Evolutionary conservation across 2,329 filamentous ascomycete species (phyloP).

Genomic region (Fonsecaea multimorphosa): DNA sequence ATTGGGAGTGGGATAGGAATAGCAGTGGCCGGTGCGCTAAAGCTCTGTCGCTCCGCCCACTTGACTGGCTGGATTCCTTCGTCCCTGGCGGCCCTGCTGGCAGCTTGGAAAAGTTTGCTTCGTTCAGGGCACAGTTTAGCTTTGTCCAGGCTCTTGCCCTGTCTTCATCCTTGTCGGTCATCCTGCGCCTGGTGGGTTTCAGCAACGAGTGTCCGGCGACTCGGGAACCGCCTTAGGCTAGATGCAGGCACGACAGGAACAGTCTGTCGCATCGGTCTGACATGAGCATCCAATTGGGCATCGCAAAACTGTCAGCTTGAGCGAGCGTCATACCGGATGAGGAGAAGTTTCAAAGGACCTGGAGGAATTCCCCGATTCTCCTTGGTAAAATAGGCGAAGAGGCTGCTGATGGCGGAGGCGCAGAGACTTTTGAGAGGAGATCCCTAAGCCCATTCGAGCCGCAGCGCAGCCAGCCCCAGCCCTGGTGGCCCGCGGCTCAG

Average conservation of each 20-base stretch:
- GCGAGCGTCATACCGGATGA: slow-evolving; percentile 8
- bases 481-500: not conserved
- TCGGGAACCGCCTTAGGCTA: slow-evolving; percentile 11
- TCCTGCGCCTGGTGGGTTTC: slow-evolving; percentile 1
- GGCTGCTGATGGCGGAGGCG: slow-evolving; percentile 21
- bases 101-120: not conserved
- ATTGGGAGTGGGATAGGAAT: slow-evolving; percentile 10
- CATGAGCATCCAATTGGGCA: slow-evolving; percentile 19
- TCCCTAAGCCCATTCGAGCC: slow-evolving; percentile 1
- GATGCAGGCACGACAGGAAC: slow-evolving; percentile 29
- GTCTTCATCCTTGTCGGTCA: slow-evolving; percentile 5
- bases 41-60: slow-evolving; percentile 11
- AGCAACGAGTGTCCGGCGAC: not conserved
- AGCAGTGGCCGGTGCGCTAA: slow-evolving; percentile 15
- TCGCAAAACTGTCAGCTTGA: slow-evolving; percentile 3
- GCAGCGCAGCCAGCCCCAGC: not conserved
- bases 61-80: slow-evolving; percentile 7
- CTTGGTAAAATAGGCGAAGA: not conserved
- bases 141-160: slow-evolving; percentile 13
- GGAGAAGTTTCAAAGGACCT: not conserved
- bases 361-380: slow-evolving; percentile 1
- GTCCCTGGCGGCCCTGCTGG: not conserved
- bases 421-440: not conserved
- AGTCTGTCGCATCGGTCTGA: slow-evolving; percentile 22
- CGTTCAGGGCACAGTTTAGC: not conserved